Percentiles rank a stretch among this genome's conserved stretches.
phyloP scores from a whole-genome alignment of 305 asterid genomes.

The Striga hermonthica region DNA sequence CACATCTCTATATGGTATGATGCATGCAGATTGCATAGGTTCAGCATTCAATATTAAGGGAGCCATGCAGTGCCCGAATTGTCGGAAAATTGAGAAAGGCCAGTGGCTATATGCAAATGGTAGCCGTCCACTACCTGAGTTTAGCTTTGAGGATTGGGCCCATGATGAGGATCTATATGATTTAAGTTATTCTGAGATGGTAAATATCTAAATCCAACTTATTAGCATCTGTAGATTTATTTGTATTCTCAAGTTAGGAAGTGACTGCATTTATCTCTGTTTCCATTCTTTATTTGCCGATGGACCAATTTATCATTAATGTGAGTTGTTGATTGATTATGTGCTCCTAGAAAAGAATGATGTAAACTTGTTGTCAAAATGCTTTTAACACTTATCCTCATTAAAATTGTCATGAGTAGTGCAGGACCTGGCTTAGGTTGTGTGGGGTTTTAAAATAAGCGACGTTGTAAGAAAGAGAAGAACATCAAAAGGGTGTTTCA shows the following conservation, averaged over 20 bases:
- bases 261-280: background rate
- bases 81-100: slow-evolving; percentile 86
- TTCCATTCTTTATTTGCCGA: background rate
- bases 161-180: slow-evolving; percentile 78
- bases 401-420: background rate
- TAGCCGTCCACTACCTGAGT: slow-evolving; percentile 61
- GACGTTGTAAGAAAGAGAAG: too few relatives aligned
- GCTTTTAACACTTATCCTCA: background rate
- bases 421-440: background rate
- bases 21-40: slow-evolving; percentile 75
- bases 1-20: slow-evolving; percentile 8
- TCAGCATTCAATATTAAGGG: slow-evolving; percentile 83
- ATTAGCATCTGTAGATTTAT: slow-evolving; percentile 4
- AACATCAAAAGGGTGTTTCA: too few relatives aligned
- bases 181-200: slow-evolving; percentile 71
- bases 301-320: background rate
- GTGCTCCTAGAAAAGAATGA: background rate
- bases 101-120: slow-evolving; percentile 86
- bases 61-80: slow-evolving; percentile 91
- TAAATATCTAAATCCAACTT: slow-evolving; percentile 23
- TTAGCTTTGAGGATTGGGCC: slow-evolving; percentile 71
- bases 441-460: too few relatives aligned
- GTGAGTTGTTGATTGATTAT: background rate
- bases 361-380: background rate
- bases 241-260: background rate